These are phyloP conservation scores for Athelia sp. DNA, from an alignment of 1,284 basidiomycete genomes.

Conservation along the genomic window DNA sequence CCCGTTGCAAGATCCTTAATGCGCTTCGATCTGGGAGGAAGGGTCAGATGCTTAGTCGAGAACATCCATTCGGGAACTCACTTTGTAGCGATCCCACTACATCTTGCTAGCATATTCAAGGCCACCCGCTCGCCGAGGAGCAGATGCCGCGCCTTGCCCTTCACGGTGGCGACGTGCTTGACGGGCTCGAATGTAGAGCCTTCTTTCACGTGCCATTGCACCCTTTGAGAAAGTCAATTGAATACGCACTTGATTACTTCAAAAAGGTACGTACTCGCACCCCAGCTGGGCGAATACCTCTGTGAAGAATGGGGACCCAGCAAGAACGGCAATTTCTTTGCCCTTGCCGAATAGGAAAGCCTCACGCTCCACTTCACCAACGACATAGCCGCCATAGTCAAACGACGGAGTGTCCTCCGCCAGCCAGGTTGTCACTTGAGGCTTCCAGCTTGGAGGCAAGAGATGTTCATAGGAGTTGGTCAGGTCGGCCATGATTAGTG, in stretches of 20 bases:
- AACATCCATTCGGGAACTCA: no score
- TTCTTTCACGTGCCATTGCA: slow-evolving; percentile 91
- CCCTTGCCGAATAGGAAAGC: slow-evolving; percentile 92
- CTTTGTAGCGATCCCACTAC: slow-evolving; percentile 96
- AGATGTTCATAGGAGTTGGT: slow-evolving; percentile 61
- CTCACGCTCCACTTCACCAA: slow-evolving; percentile 84
- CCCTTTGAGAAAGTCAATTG: slow-evolving; percentile 40
- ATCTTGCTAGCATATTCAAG: slow-evolving; percentile 90
- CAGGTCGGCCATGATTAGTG: slow-evolving; percentile 16
- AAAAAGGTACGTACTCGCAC: slow-evolving; percentile 76
- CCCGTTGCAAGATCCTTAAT: slow-evolving; percentile 79
- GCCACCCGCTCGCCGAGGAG: slow-evolving; percentile 95
- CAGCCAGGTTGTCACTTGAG: slow-evolving; percentile 80
- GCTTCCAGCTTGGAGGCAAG: slow-evolving; percentile 88
- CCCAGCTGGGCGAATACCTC: slow-evolving; percentile 89
- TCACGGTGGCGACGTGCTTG: slow-evolving; percentile 90
- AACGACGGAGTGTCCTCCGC: slow-evolving; percentile 95
- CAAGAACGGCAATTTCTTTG: slow-evolving; percentile 71
- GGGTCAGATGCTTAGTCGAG: slow-evolving; percentile 4
- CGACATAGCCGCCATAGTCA: slow-evolving; percentile 96
- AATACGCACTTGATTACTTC: slow-evolving; percentile 1
- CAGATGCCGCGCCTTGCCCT: slow-evolving; percentile 82
- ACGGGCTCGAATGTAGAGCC: slow-evolving; percentile 77
- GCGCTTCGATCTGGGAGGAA: slow-evolving; percentile 58
- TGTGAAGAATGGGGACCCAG: slow-evolving; percentile 94